Evolutionary conservation across 106 monocot species (phyloP), one percentile per base, ranked within the genome.

Genomic region (Ottelia alismoides): DNA sequence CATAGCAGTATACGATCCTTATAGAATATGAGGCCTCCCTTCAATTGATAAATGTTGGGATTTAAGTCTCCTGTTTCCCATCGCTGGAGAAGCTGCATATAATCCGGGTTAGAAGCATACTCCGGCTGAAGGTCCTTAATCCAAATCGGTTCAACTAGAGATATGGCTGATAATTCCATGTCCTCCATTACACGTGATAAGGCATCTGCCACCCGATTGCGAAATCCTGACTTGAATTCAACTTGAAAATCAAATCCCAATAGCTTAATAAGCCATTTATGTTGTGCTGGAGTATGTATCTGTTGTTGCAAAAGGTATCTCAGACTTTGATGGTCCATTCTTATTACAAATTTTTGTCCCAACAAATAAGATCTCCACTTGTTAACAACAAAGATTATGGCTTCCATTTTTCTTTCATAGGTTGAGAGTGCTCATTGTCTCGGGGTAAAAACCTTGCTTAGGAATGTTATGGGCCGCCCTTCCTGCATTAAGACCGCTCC

Each of bases 311-410:
- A 17, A 20, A 54, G 19, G 17, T 64, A n/a, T 6, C 44, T 31
- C 11, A 64, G 44, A 27, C 64, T 64, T 14, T 18, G 3, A 28
- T 64, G 64, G 32, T 64, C 64, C 18, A 25, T 64, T 11, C 28
- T 17, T 10, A 32, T 32, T 20, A 20, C 32, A 21, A 56, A 56
- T 5, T 18, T 6, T 17, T 11, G n/a, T 21, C 32, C 56, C 31
- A 56, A 32, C 0, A 56, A 30, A 23, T 57, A 57, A 32, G 31
- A 35, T 1, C 20, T 18, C 20, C 56, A 57, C 29, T 57, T 57
- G 18, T 17, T 2, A 18, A 57, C 32, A 32, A 11, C 31, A 12
- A 12, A 12, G 6, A 28, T 32, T 21, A 57, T 35, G 12, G 56
- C 56, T 16, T 5, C 12, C 12, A 43, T 16, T 22, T 57, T 35